phyloP scores from a whole-genome alignment of 495 filamentous ascomycete species.

The Chaetomidium leptoderma region DNA sequence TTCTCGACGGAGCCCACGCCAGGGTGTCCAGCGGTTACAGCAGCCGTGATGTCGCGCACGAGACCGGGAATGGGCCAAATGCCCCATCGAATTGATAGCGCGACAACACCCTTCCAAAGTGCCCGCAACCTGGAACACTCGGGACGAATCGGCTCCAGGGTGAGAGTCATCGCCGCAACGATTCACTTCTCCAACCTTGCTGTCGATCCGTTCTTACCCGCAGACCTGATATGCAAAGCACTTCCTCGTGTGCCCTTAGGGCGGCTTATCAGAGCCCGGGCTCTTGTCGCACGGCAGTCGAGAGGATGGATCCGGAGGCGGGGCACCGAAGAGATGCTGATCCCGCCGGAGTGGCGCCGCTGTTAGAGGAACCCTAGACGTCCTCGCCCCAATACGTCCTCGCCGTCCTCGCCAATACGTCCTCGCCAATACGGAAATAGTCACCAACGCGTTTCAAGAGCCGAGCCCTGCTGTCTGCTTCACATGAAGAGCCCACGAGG shows the following conservation, averaged over 20 bases:
- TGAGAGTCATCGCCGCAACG: too few species aligned
- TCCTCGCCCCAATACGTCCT: too few species aligned
- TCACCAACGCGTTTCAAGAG: background rate
- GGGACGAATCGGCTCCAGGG: background rate
- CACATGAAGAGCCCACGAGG: background rate
- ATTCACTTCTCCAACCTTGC: background rate
- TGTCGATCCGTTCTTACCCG: background rate
- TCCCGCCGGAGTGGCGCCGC: conserved; percentile 3
- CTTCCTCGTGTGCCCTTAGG: background rate
- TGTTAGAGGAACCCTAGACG: too few species aligned
- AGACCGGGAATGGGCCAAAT: too few species aligned
- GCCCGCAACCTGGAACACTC: background rate
- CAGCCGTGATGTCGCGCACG: too few species aligned
- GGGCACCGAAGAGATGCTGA: background rate
- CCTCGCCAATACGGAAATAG: background rate
- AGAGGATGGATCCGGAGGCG: background rate
- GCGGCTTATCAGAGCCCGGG: background rate
- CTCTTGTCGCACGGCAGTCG: background rate
- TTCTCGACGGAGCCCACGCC: too few species aligned
- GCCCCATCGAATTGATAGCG: too few species aligned
- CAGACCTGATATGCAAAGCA: conserved; percentile 7
- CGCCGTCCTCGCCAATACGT: too few species aligned
- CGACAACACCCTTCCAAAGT: too few species aligned
- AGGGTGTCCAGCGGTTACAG: too few species aligned
- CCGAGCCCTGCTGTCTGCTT: background rate